Evolutionary conservation across 2,329 filamentous ascomycete genomes (phyloP).

Genomic region (Hypomyces perniciosus): DNA sequence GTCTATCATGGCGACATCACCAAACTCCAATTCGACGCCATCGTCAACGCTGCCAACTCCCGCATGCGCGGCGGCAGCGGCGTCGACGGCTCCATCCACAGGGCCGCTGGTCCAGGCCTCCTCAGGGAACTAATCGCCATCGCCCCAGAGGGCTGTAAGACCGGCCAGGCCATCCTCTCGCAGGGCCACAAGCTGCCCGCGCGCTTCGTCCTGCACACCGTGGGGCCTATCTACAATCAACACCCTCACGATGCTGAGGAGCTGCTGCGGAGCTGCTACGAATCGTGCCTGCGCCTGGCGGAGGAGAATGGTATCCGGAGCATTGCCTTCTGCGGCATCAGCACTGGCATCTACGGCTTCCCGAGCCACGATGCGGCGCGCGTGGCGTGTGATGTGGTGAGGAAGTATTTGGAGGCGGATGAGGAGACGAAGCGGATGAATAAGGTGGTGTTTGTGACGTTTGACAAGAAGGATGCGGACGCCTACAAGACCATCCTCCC

Average conservation of each 20-base stretch:
- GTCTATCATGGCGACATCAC: slow-evolving; percentile 78
- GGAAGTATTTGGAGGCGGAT: slow-evolving; percentile 46
- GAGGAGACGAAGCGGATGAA: slow-evolving; percentile 45
- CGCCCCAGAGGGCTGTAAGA: slow-evolving; percentile 64
- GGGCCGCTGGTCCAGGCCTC: slow-evolving; percentile 66
- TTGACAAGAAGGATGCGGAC: slow-evolving; percentile 67
- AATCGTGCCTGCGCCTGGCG: slow-evolving; percentile 64
- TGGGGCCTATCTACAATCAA: slow-evolving; percentile 69
- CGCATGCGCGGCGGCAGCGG: slow-evolving; percentile 81
- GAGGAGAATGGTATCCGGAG: slow-evolving; percentile 58
- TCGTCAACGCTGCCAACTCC: slow-evolving; percentile 88
- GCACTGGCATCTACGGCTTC: slow-evolving; percentile 87
- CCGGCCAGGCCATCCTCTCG: slow-evolving; percentile 80
- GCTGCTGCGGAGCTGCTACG: slow-evolving; percentile 60
- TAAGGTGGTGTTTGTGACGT: slow-evolving; percentile 79
- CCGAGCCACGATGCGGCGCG: slow-evolving; percentile 66
- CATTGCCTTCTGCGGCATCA: slow-evolving; percentile 78
- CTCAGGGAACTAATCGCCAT: slow-evolving; percentile 62
- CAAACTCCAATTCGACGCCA: slow-evolving; percentile 66
- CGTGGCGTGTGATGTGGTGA: slow-evolving; percentile 59
- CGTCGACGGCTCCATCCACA: slow-evolving; percentile 82
- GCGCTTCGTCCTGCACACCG: slow-evolving; percentile 78
- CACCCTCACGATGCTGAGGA: slow-evolving; percentile 34
- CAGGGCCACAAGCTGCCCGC: slow-evolving; percentile 69
- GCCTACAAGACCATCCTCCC: slow-evolving; percentile 67